phyloP scores from a whole-genome alignment of 2,329 filamentous ascomycete species.

The Emergomyces pasteurianus region DNA sequence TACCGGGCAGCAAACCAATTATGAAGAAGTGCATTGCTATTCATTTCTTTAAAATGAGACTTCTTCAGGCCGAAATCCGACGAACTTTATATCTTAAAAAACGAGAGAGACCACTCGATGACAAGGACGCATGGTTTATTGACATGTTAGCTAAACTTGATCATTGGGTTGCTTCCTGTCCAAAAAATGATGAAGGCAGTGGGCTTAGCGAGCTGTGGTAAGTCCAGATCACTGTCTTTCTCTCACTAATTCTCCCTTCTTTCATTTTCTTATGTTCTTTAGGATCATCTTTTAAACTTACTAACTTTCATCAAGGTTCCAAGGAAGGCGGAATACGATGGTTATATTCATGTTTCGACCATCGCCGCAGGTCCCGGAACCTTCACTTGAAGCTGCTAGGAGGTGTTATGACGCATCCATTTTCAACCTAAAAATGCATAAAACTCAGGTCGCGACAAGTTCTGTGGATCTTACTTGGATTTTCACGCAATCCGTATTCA shows the following conservation, averaged over 20 bases:
- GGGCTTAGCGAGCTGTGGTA: conserved; percentile 74
- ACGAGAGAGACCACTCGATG: conserved; percentile 59
- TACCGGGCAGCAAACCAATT: conserved; percentile 55
- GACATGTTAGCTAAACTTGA: conserved; percentile 68
- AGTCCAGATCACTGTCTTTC: conserved; percentile 19
- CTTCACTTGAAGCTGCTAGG: conserved; percentile 63
- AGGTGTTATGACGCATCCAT: conserved; percentile 74
- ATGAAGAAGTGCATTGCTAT: conserved; percentile 81
- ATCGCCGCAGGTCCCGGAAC: conserved; percentile 81
- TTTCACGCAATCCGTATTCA: conserved; percentile 79
- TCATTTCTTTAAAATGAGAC: conserved; percentile 85
- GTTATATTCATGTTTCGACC: conserved; percentile 78
- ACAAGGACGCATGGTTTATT: conserved; percentile 76
- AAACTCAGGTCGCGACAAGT: conserved; percentile 62
- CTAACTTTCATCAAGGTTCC: conserved; percentile 38
- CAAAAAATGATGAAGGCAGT: conserved; percentile 55
- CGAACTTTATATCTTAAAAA: conserved; percentile 79
- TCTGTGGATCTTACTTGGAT: conserved; percentile 87
- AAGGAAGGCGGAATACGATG: conserved; percentile 70
- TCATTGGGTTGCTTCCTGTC: conserved; percentile 66
- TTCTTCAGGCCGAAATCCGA: conserved; percentile 78
- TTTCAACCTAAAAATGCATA: conserved; percentile 70
- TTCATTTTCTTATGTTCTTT: conserved; percentile 13
- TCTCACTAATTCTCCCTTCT: conserved; percentile 4
- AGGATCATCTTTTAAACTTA: conserved; percentile 18